Conservation (phyloP, 192 early-diverging fungal genomes). For the Coemansia sp. region DNA sequence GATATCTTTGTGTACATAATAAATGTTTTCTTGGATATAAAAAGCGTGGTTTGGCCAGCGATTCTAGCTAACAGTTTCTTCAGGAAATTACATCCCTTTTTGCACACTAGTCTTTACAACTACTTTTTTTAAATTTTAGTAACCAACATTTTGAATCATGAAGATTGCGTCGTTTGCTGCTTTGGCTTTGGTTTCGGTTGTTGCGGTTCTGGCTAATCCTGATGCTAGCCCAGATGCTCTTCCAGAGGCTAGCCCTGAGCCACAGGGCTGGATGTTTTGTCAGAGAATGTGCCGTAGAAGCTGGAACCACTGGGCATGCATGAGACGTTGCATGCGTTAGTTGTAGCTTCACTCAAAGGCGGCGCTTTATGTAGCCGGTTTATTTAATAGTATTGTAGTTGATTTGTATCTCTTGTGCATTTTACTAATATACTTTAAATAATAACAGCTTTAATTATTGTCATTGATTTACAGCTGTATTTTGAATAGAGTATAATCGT, state of each 20-base stretch:
- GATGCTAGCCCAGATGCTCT: neutral
- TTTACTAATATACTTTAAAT: too few relatives aligned
- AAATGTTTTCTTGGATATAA: too few relatives aligned
- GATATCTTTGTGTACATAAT: too few relatives aligned
- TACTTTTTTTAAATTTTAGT: neutral
- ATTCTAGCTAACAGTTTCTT: neutral
- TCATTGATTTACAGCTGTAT: too few relatives aligned
- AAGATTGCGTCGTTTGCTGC: neutral
- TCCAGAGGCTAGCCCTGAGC: neutral
- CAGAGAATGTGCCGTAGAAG: conserved; percentile 24
- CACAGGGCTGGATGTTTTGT: neutral
- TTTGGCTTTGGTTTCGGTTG: neutral
- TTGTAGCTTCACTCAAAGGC: too few relatives aligned
- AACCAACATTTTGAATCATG: neutral
- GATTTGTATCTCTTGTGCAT: too few relatives aligned
- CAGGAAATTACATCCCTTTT: neutral
- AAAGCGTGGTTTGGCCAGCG: too few relatives aligned
- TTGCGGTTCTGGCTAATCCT: neutral
- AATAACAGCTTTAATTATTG: too few relatives aligned
- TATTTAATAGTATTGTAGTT: too few relatives aligned
- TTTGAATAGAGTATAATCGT: too few relatives aligned
- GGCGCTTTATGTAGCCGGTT: too few relatives aligned
- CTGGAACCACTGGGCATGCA: conserved; percentile 1
- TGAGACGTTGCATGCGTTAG: neutral
- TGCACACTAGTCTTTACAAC: too few relatives aligned